Base-by-base conservation (phyloP, 148 eudicot species). In the Chenopodium suecicum region DNA sequence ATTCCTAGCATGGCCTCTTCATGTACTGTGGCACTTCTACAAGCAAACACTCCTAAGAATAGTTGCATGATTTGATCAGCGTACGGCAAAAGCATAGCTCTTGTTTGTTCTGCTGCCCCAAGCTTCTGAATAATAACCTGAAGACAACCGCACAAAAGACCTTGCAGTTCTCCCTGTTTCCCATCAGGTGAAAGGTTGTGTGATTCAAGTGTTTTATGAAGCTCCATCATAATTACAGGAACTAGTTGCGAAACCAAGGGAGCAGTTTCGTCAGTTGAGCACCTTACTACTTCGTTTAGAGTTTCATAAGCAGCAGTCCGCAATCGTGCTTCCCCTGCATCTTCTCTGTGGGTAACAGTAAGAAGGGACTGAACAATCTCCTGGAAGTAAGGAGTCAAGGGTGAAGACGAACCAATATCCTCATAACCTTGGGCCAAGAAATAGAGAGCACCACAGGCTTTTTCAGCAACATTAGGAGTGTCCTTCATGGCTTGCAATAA, bases 1-100 rank as follows among this genome's bases (percentile, higher is more conserved):
- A 94, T 93, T 31, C 94, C 94, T 77, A 95, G 90, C 97, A 95
- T 93, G 14, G 98, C 98, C 79, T 95, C 98, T 85, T 95, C 98
- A 69, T 95, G 98, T 62, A 89, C 98, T 52, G 97, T 95, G 50
- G 98, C 95, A 85, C 83, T 93, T 80, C 93, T 87, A 83, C 92
- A 92, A 52, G 96, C 90, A 87, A 95, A 95, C 74, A 95, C 98
- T 67, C 90, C 88, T 44, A 93, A 89, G 71, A 93, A 91, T 73
- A 93, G 93, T 78, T 80, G 89, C 97, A 95, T 95, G 74, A 95
- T 90, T 70, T 90, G 94, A 86, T 95, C 98, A 41, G 93, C 90
- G 86, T 86, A 89, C 85, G 92, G 97, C 91, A 93, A 74, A 80
- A 95, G 88, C 37, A 82, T 88, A 81, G 82, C 81, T 85, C 90